Percentiles rank a stretch among this genome's conserved stretches.
Conservation (phyloP, 768 basidiomycete species). For the Paxillus involutus region DNA sequence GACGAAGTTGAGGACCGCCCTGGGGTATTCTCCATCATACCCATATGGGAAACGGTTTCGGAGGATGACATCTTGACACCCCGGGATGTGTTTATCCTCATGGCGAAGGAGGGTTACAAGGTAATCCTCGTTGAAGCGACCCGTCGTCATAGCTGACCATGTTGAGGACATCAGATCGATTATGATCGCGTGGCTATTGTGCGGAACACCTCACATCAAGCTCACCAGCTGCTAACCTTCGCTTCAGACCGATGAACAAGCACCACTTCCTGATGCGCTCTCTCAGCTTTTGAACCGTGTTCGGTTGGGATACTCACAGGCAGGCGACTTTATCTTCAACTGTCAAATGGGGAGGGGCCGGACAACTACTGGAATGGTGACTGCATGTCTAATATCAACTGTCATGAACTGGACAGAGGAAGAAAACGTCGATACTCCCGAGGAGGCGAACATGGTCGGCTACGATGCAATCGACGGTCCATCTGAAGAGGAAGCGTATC, state of each 20-base stretch:
- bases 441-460: slow-evolving; percentile 38
- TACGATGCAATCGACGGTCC: slow-evolving; percentile 79
- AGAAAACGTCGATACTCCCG: slow-evolving; percentile 37
- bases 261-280: slow-evolving; percentile 87
- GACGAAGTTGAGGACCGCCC: slow-evolving; percentile 95
- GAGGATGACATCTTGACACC: slow-evolving; percentile 88
- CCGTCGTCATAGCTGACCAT: background rate
- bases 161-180: slow-evolving; percentile 55
- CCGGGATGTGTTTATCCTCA: slow-evolving; percentile 74
- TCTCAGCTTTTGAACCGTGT: slow-evolving; percentile 78
- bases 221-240: slow-evolving; percentile 6
- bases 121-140: slow-evolving; percentile 25
- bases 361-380: slow-evolving; percentile 96
- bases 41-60: slow-evolving; percentile 88
- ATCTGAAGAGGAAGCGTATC: slow-evolving; percentile 85
- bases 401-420: slow-evolving; percentile 58
- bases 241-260: slow-evolving; percentile 92
- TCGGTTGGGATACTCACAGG: slow-evolving; percentile 50
- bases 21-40: slow-evolving; percentile 86
- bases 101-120: slow-evolving; percentile 74
- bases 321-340: slow-evolving; percentile 88
- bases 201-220: slow-evolving; percentile 24
- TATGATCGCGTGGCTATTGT: slow-evolving; percentile 91
- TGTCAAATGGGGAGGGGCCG: slow-evolving; percentile 94
- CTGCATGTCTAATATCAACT: slow-evolving; percentile 82